Base-by-base conservation (phyloP, 2,329 filamentous ascomycete genomes). In the Fusarium acutatum region DNA sequence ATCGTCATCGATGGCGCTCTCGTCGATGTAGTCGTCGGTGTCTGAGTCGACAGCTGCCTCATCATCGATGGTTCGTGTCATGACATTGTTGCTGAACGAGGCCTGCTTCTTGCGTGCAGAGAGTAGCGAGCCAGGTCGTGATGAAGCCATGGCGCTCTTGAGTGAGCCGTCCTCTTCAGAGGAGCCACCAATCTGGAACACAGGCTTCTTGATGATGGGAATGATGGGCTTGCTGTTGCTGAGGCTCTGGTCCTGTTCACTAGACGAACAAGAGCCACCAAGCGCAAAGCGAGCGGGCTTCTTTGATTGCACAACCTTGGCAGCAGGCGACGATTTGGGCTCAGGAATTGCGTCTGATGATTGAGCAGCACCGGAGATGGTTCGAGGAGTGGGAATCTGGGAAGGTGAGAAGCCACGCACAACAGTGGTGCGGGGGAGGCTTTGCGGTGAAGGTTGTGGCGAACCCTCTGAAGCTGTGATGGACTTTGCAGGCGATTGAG, bases 331-430 rank as follows among this genome's bases (percentile, higher is more conserved):
- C 1, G 87, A 86, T 49, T 82, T 88, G 24, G 88, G 86, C 75
- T 92, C 92, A 40, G 92, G 88, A 46, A 93, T 91, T 34, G 87
- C 85, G 35, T 89, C 88, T 17, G 87, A 84, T 41, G 88, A 85
- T 56, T 88, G 86, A 47, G 83, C 70, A 83, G 90, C 78, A 86
- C 89, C 72, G 85, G 84, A 79, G 56, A 85, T 81, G 60, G 84
- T 81, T 63, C 84, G 79, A 72, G 85, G 78, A 54, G 84, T 63
- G 64, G 85, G 92, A 46, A 92, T 87, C 68, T 92, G 90, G 32
- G 93, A 92, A 5, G 93, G 94, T 10, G 93, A 94, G 83, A 98
- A 97, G 65, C 95, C 95, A 72, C 94, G 93, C 59, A 97, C 92
- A 65, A 97, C 89, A 43, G 80, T 82, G 44, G 80, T 81, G 68